Conservation (phyloP, 1,139 yeast species). For the Zhuliangozyma blackwelliae region DNA sequence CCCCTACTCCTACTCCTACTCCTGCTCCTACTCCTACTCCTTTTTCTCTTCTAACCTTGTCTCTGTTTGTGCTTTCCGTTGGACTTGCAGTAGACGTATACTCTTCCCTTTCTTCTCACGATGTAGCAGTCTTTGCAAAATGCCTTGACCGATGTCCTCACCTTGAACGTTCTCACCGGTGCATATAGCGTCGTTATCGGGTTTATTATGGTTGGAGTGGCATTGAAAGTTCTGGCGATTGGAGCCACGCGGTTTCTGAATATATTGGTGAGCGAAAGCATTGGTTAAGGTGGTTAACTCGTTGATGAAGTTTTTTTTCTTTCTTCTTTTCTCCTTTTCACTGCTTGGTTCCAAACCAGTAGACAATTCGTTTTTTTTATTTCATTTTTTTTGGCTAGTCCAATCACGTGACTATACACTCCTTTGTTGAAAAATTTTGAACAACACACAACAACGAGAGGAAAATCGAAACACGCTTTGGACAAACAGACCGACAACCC, state of each 20-base stretch:
- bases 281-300: background rate
- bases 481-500: background rate
- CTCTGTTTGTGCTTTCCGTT: conserved; percentile 96
- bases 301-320: no score
- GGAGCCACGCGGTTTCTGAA: conserved; percentile 5
- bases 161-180: conserved; percentile 32
- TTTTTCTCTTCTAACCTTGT: conserved; percentile 56
- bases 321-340: no score
- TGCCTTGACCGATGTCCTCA: conserved; percentile 79
- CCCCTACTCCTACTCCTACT: no score
- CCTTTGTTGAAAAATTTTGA: no score
- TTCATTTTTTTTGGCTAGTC: no score
- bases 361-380: no score
- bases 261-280: conserved; percentile 5
- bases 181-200: conserved; percentile 7
- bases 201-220: conserved; percentile 14
- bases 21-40: no score
- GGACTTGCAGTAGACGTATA: conserved; percentile 86
- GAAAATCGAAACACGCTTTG: no score
- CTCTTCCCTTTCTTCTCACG: conserved; percentile 92
- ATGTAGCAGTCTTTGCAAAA: conserved; percentile 89
- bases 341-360: no score
- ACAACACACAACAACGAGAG: no score
- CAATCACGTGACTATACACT: no score
- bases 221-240: conserved; percentile 12